phyloP scores from a whole-genome alignment of 1,284 basidiomycete species.

The Pisolithus thermaeus region DNA sequence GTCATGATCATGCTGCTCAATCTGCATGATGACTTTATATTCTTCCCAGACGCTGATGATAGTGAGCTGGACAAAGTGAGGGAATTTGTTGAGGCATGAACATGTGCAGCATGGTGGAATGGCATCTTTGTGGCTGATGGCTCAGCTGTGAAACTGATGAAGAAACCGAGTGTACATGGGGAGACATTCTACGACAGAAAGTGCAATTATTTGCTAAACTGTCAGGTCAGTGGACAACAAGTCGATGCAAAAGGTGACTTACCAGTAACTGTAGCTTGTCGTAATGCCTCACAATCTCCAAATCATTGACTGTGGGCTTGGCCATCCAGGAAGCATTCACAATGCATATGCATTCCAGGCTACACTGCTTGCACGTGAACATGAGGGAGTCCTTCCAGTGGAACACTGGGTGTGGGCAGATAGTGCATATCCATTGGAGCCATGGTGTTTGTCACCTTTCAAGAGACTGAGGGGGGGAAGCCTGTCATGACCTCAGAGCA shows the following conservation, averaged over 20 bases:
- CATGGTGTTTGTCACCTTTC: conserved; percentile 4
- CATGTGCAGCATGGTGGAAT: neutral
- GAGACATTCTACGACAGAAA: too few relatives aligned
- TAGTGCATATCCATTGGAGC: neutral
- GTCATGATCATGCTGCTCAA: conserved; percentile 4
- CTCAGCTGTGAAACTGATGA: neutral
- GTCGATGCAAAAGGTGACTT: too few relatives aligned
- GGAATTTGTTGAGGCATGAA: neutral
- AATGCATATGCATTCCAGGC: neutral
- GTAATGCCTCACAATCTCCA: neutral
- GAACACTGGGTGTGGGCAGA: neutral
- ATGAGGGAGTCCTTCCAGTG: neutral
- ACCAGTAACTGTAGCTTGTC: neutral
- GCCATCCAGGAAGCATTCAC: neutral
- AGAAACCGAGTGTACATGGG: neutral
- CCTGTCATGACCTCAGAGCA: neutral
- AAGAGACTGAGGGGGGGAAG: neutral
- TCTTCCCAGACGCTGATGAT: neutral
- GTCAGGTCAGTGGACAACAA: conserved; percentile 4
- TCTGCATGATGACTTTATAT: neutral
- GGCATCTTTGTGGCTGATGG: conserved; percentile 2
- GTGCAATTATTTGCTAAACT: neutral
- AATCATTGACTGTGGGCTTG: neutral
- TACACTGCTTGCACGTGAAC: neutral
- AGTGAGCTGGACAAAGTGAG: neutral